Evolutionary conservation across 768 basidiomycete genomes (phyloP), one percentile per base, ranked within the genome.

Genomic region (Suillus subaureus): DNA sequence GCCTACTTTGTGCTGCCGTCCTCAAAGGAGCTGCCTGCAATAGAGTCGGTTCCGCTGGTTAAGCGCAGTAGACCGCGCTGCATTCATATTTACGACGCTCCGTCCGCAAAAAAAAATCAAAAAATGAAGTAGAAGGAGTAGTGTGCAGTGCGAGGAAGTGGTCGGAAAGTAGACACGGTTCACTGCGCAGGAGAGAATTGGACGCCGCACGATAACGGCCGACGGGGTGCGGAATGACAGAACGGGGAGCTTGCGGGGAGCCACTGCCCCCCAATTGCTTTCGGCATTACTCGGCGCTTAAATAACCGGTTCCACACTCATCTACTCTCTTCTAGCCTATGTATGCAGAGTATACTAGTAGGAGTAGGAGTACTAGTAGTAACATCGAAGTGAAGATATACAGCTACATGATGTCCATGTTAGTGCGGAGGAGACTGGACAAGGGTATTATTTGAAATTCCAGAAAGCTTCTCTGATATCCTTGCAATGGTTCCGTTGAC

Each of bases 261-360:
- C 39, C 58, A 60, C 39, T 16, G 28, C 28, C 3, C 9, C 26
- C 39, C 58, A 21, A 60, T 21, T 26, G 2, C 39, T 18, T 21
- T 60, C 58, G 58, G 58, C 40, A 21, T 60, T 60, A 60, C 58
- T 60, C 58, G 58, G 58, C 26, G 40, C 40, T 60, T 42, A n/a
- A 42, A 42, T 40, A 58, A 58, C 37, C 57, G 26, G 16, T 58
- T 39, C 37, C 37, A 39, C 39, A 12, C 23, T 16, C 9, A 58
- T 39, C 37, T 15, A n/a, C 31, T 3, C 13, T 21, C 18, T 13
- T 47, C 45, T 18, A 28, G 6, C 47, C 23, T 51, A 26, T 47
- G n/a, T 15, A 26, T 15, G 18, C 12, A 23, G 28, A 31, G 28
- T 31, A 31, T 5, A 18, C 15, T 49, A 49, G 2, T 26, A 26